Percentiles rank a stretch among this genome's conserved stretches.
Conservation (phyloP, 306 rosid genomes). For the Hylodesmum podocarpum region DNA sequence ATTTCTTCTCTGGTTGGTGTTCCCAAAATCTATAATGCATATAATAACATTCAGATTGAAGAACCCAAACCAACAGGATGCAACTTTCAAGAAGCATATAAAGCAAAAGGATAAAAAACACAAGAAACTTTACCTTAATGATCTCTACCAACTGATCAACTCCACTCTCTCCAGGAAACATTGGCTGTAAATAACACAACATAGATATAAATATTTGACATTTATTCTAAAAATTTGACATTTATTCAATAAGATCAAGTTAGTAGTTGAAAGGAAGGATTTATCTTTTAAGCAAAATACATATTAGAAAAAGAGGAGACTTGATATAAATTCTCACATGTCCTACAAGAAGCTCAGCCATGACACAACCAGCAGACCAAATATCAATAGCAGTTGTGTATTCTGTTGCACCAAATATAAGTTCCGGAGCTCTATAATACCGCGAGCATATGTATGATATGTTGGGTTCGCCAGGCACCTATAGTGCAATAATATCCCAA, state of each 20-base stretch:
- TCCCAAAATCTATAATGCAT: conserved; percentile 64
- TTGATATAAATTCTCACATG: conserved; percentile 49
- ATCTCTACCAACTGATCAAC: conserved; percentile 98
- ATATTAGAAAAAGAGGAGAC: background rate
- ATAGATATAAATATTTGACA: conserved; percentile 25
- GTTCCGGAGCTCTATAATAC: conserved; percentile 97
- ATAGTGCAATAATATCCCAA: conserved; percentile 31
- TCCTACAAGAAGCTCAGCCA: conserved; percentile 94
- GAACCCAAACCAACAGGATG: conserved; percentile 17
- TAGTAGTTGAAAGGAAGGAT: background rate
- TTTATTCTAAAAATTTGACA: conserved; percentile 14
- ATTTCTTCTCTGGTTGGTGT: conserved; percentile 98
- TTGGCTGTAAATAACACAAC: conserved; percentile 61
- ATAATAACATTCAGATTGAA: conserved; percentile 27
- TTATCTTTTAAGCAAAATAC: background rate
- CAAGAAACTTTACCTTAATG: conserved; percentile 60
- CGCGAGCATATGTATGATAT: conserved; percentile 96
- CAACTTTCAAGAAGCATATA: conserved; percentile 23
- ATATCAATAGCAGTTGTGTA: conserved; percentile 93
- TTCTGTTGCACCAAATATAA: conserved; percentile 94
- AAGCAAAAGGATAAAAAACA: background rate
- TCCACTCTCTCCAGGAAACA: conserved; percentile 98
- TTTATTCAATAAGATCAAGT: background rate
- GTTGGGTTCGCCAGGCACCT: conserved; percentile 97
- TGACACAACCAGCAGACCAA: conserved; percentile 96